phyloP scores from a whole-genome alignment of 2,329 filamentous ascomycete genomes.

The Ceratocystis papillata region DNA sequence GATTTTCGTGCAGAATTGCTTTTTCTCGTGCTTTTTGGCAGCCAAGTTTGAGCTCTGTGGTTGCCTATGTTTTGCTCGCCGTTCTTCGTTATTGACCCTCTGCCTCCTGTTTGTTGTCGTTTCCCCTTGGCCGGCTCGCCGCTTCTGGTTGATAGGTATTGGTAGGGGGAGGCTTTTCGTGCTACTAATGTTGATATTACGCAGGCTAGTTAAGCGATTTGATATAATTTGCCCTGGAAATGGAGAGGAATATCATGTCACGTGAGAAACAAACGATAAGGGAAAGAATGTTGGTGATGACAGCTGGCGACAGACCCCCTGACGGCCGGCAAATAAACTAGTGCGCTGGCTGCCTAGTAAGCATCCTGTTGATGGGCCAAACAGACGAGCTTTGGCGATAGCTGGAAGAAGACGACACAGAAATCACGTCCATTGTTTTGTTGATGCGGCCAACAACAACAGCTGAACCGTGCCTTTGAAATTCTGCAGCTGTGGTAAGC shows the following conservation, averaged over 20 bases:
- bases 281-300: not conserved
- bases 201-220: slow-evolving; percentile 12
- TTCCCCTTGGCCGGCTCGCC: not conserved
- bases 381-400: not conserved
- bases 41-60: not conserved
- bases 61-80: not conserved
- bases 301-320: not conserved
- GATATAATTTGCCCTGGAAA: slow-evolving; percentile 2
- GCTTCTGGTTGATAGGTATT: not conserved
- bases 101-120: not conserved
- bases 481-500: not conserved
- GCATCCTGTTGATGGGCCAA: not conserved
- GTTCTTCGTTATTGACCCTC: not conserved
- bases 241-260: not conserved
- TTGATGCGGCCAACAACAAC: not conserved
- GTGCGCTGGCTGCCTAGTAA: not conserved
- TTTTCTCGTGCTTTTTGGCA: not conserved
- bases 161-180: not conserved
- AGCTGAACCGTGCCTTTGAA: not conserved
- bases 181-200: not conserved
- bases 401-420: not conserved
- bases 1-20: slow-evolving; percentile 2
- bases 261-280: not conserved
- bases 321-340: not conserved
- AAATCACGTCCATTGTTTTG: not conserved